Evolutionary conservation across 1,284 basidiomycete genomes (phyloP).

Genomic region (Trichosporon faecale): DNA sequence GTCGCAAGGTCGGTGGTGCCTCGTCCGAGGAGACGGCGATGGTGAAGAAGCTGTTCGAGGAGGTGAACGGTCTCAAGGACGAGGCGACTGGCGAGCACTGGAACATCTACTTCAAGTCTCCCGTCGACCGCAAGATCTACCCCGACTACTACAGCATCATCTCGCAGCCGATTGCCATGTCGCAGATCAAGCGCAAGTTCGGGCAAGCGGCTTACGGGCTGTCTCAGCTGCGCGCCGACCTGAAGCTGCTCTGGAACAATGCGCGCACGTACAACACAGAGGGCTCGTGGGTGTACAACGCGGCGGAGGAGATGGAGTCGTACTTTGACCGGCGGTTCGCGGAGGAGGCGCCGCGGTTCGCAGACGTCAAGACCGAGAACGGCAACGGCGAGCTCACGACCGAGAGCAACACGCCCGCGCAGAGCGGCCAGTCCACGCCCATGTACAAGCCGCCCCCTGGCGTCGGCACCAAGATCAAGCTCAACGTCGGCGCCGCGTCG

Average conservation of each 20-base stretch:
- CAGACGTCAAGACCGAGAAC: slow-evolving; percentile 6
- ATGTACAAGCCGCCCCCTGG: slow-evolving; percentile 43
- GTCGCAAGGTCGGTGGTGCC: slow-evolving; percentile 35
- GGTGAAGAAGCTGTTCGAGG: slow-evolving; percentile 61
- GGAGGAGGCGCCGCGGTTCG: slow-evolving; percentile 32
- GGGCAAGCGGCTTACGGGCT: slow-evolving; percentile 74
- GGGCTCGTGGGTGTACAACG: slow-evolving; percentile 82
- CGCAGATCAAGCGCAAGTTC: slow-evolving; percentile 79
- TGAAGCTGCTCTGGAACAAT: slow-evolving; percentile 84
- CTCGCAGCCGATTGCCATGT: slow-evolving; percentile 75
- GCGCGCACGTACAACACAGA: slow-evolving; percentile 75
- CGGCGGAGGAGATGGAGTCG: slow-evolving; percentile 87
- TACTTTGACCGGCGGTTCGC: slow-evolving; percentile 63
- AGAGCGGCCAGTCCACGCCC: slow-evolving; percentile 45
- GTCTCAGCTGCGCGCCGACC: slow-evolving; percentile 71
- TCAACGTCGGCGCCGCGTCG: slow-evolving; percentile 33
- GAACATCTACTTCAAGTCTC: slow-evolving; percentile 76
- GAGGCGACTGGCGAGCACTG: slow-evolving; percentile 66
- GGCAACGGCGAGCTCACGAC: slow-evolving; percentile 16
- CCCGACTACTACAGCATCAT: slow-evolving; percentile 84
- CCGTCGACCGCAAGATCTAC: slow-evolving; percentile 77
- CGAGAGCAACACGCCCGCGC: slow-evolving; percentile 27
- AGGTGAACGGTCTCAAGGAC: slow-evolving; percentile 42
- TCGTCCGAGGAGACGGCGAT: slow-evolving; percentile 25
- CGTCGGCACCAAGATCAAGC: slow-evolving; percentile 40